These are phyloP conservation scores for Trametes versicolor DNA, from an alignment of 1,284 basidiomycete genomes.

Conservation along the genomic window DNA sequence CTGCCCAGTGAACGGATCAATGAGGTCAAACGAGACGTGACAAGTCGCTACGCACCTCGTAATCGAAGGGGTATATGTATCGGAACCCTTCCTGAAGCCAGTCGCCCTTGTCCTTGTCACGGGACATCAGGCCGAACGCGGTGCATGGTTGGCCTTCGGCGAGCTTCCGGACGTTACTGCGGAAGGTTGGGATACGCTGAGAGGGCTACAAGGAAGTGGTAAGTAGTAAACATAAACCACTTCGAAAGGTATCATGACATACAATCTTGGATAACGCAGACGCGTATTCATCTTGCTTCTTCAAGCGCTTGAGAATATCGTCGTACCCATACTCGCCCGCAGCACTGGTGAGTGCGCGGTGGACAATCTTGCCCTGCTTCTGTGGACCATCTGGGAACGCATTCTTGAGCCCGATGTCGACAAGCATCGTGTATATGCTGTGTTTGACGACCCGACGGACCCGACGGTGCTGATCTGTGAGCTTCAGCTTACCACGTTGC, in stretches of 20 bases:
- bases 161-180: neutral
- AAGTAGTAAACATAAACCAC: neutral
- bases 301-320: slow-evolving; percentile 8
- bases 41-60: slow-evolving; percentile 4
- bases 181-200: slow-evolving; percentile 9
- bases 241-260: neutral
- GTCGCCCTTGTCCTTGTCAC: neutral
- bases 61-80: slow-evolving; percentile 14
- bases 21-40: neutral
- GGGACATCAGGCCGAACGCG: neutral
- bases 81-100: slow-evolving; percentile 6
- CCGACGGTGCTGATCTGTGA: neutral
- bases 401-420: slow-evolving; percentile 7
- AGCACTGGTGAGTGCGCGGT: neutral
- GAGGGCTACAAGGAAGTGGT: neutral
- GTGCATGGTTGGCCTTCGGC: neutral
- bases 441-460: neutral
- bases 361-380: neutral
- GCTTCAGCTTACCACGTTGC: neutral
- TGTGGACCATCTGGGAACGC: slow-evolving; percentile 12
- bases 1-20: neutral
- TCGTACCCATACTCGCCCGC: neutral
- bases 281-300: slow-evolving; percentile 7
- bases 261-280: neutral
- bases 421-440: neutral